A percentile compares a stretch with the other conserved stretches of the same genome.
Conservation (phyloP, 768 basidiomycete species). For the Terana coerulea region DNA sequence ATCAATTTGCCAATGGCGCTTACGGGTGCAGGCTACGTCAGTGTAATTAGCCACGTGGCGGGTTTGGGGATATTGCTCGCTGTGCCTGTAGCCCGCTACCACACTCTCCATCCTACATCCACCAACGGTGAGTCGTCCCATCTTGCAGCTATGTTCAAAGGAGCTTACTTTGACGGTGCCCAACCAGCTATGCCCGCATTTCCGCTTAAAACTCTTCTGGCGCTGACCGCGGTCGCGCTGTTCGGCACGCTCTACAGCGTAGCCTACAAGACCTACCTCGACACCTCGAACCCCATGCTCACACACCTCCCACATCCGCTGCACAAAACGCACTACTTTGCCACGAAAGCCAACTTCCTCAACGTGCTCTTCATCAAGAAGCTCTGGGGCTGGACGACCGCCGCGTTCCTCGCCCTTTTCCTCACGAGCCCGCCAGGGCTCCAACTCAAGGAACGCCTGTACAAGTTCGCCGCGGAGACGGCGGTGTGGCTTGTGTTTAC, state of each 20-base stretch:
- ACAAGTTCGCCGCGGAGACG: conserved; percentile 58
- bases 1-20: too few relatives aligned
- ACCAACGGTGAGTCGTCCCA: too few relatives aligned
- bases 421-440: conserved; percentile 47
- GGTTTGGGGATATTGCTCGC: too few relatives aligned
- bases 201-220: conserved; percentile 29
- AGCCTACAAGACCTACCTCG: conserved; percentile 64
- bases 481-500: conserved; percentile 72
- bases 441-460: conserved; percentile 39
- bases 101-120: too few relatives aligned
- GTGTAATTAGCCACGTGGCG: too few relatives aligned
- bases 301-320: conserved; percentile 69
- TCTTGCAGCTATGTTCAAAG: too few relatives aligned
- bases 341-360: conserved; percentile 73
- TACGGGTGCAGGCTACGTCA: too few relatives aligned
- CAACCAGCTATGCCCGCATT: conserved; percentile 4
- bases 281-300: conserved; percentile 78
- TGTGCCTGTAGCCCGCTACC: too few relatives aligned
- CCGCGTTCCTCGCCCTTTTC: conserved; percentile 57
- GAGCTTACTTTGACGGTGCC: too few relatives aligned
- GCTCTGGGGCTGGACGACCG: conserved; percentile 88
- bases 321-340: conserved; percentile 63
- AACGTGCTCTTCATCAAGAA: conserved; percentile 88
- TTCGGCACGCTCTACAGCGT: conserved; percentile 68
- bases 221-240: conserved; percentile 44